Conservation (phyloP, 371 early-diverging fungal species). For the Mucor saturninus region DNA sequence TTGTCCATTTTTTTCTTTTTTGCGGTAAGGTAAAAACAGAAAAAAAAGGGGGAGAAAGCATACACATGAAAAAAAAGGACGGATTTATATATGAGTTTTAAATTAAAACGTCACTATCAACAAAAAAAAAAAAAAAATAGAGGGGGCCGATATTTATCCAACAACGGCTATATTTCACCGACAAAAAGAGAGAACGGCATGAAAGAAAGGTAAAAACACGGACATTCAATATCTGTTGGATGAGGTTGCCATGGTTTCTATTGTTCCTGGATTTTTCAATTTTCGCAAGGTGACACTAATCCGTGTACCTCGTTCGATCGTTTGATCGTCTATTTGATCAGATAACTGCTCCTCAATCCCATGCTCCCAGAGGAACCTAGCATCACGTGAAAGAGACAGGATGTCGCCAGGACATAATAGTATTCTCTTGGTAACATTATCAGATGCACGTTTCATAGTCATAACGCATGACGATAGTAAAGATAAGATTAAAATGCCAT, state of each 20-base stretch:
- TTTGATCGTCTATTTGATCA: constrained; percentile 36
- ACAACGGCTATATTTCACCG: not conserved
- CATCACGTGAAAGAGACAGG: constrained; percentile 37
- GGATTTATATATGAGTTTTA: constrained; percentile 1
- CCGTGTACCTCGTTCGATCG: constrained; percentile 40
- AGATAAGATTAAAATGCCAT: constrained; percentile 50
- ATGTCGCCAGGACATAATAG: constrained; percentile 49
- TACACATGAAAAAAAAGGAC: not conserved
- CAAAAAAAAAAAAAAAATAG: constrained; percentile 1
- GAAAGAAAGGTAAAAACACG: too few relatives aligned
- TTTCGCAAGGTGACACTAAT: constrained; percentile 51
- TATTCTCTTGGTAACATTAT: constrained; percentile 14
- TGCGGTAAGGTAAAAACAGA: not conserved
- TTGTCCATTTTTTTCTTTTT: constrained; percentile 17
- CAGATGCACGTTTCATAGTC: constrained; percentile 29
- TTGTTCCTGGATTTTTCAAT: constrained; percentile 12
- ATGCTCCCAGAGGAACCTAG: constrained; percentile 52
- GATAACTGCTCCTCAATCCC: constrained; percentile 37
- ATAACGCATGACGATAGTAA: constrained; percentile 52
- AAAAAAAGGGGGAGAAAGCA: not conserved
- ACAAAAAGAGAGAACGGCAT: not conserved
- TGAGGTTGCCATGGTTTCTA: not conserved
- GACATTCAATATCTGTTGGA: not conserved
- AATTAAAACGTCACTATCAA: not conserved
- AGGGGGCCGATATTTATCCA: not conserved